Evolutionary conservation across 495 filamentous ascomycete species (phyloP).

Genomic region (Aspergillus heteromorphus): DNA sequence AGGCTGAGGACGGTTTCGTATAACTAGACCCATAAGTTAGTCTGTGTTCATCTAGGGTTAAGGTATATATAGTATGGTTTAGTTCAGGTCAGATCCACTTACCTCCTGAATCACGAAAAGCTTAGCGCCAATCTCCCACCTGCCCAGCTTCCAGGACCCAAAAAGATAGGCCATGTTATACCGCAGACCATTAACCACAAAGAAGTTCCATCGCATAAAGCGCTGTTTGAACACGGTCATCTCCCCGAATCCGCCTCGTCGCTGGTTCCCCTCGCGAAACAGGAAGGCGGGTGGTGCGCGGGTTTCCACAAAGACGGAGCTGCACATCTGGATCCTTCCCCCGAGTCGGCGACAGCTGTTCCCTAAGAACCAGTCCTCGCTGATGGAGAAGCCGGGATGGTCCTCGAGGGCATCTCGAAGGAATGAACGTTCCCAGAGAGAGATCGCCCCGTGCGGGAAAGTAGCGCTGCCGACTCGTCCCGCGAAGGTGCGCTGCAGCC

Average conservation of each 20-base stretch:
- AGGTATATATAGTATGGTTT: too few relatives aligned
- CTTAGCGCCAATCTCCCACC: slow-evolving; percentile 47
- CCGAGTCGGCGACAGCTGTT: slow-evolving; percentile 40
- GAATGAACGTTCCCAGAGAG: slow-evolving; percentile 38
- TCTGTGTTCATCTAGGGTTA: too few relatives aligned
- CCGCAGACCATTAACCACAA: slow-evolving; percentile 44
- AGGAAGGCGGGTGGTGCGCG: slow-evolving; percentile 40
- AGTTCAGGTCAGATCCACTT: too few relatives aligned
- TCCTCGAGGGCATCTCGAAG: slow-evolving; percentile 37
- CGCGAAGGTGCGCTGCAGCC: slow-evolving; percentile 33
- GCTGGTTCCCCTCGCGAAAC: slow-evolving; percentile 24
- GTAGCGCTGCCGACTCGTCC: slow-evolving; percentile 37
- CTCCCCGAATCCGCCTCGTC: slow-evolving; percentile 46
- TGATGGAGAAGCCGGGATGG: slow-evolving; percentile 41
- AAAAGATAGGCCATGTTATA: slow-evolving; percentile 44
- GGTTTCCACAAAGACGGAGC: slow-evolving; percentile 44
- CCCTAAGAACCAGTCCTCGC: slow-evolving; percentile 45
- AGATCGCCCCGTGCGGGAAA: slow-evolving; percentile 41
- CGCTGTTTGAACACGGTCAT: slow-evolving; percentile 47
- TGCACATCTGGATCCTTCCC: slow-evolving; percentile 45
- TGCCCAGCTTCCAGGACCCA: slow-evolving; percentile 42
- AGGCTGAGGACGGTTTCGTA: slow-evolving; percentile 46
- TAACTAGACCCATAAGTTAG: slow-evolving; percentile 15
- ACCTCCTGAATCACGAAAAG: slow-evolving; percentile 66
- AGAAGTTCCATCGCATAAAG: slow-evolving; percentile 49